Conservation (phyloP, 306 rosid genomes). For the Canavalia ensiformis region DNA sequence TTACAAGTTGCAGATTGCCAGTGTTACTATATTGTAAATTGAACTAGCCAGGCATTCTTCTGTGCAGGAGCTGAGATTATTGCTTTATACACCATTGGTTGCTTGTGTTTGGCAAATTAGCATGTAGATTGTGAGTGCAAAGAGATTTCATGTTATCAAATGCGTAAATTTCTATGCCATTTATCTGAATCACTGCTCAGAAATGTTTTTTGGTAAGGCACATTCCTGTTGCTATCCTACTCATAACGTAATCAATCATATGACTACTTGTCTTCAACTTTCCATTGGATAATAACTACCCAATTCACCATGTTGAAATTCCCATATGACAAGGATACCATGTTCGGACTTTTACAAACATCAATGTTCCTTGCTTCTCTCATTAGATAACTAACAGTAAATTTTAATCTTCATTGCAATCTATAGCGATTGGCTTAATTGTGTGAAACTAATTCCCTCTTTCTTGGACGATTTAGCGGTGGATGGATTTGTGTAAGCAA, state of each 20-base stretch:
- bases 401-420: background rate
- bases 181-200: slow-evolving; percentile 41
- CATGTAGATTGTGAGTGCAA: slow-evolving; percentile 58
- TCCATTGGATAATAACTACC: slow-evolving; percentile 8
- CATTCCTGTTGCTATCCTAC: slow-evolving; percentile 28
- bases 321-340: background rate
- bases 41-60: slow-evolving; percentile 48
- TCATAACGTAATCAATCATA: slow-evolving; percentile 36
- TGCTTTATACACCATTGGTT: slow-evolving; percentile 52
- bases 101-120: slow-evolving; percentile 53
- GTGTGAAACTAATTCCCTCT: slow-evolving; percentile 1
- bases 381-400: background rate
- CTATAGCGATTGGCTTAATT: background rate
- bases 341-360: background rate
- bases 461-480: background rate
- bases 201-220: slow-evolving; percentile 29
- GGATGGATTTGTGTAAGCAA: too few relatives aligned
- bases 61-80: slow-evolving; percentile 58
- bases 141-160: slow-evolving; percentile 52
- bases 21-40: slow-evolving; percentile 57
- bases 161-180: slow-evolving; percentile 45
- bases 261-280: slow-evolving; percentile 10
- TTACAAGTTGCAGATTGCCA: slow-evolving; percentile 47
- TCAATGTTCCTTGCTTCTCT: background rate
- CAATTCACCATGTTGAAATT: slow-evolving; percentile 18